Conservation (phyloP, 1,284 basidiomycete species). For the Marasmius oreades region DNA sequence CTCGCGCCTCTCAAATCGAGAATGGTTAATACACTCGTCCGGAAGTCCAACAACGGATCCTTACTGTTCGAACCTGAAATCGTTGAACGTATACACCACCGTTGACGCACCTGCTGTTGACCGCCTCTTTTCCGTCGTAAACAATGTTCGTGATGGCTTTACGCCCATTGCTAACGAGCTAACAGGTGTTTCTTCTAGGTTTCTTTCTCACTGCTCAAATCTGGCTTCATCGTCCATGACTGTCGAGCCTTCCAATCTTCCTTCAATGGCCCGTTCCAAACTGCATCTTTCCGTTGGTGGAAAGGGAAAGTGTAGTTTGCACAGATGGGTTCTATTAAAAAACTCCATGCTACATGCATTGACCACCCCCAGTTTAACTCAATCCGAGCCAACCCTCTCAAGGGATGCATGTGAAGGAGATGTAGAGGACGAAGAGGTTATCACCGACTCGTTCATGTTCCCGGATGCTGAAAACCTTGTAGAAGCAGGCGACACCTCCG, state of each 20-base stretch:
- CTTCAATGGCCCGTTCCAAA: conserved; percentile 69
- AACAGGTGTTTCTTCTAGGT: background rate
- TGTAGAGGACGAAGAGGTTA: conserved; percentile 31
- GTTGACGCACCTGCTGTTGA: conserved; percentile 26
- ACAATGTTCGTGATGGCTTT: conserved; percentile 17
- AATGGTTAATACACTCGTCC: conserved; percentile 80
- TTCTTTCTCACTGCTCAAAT: background rate
- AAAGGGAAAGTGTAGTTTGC: conserved; percentile 69
- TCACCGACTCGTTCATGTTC: conserved; percentile 67
- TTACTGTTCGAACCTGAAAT: conserved; percentile 81
- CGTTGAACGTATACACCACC: conserved; percentile 78
- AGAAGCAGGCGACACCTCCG: conserved; percentile 41
- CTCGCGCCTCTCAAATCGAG: conserved; percentile 45
- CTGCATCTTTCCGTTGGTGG: conserved; percentile 57
- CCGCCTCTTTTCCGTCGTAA: conserved; percentile 5
- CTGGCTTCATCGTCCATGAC: conserved; percentile 34
- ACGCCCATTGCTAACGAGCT: background rate
- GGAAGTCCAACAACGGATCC: conserved; percentile 77
- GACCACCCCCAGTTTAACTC: conserved; percentile 26
- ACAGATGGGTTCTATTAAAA: conserved; percentile 83
- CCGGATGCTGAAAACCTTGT: conserved; percentile 65
- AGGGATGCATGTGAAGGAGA: conserved; percentile 26
- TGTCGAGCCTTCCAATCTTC: conserved; percentile 45
- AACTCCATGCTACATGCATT: conserved; percentile 64
- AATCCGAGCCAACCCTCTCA: conserved; percentile 3